Conservation (phyloP, 768 basidiomycete genomes). For the Mycena belliarum region DNA sequence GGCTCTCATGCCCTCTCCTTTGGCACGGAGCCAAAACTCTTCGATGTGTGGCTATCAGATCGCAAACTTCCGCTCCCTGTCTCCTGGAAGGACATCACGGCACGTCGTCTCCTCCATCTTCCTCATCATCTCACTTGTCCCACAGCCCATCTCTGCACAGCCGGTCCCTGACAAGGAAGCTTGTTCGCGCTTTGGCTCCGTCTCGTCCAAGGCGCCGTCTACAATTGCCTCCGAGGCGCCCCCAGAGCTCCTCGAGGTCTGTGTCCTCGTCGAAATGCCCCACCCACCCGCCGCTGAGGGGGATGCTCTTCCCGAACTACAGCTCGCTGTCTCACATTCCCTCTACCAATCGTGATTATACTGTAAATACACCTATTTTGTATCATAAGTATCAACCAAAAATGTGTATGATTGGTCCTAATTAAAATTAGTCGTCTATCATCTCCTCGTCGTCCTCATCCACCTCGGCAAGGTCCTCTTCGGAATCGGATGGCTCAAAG, state of each 20-base stretch:
- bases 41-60: constrained; percentile 43
- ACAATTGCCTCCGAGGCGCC: constrained; percentile 5
- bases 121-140: constrained; percentile 11
- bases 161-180: constrained; percentile 40
- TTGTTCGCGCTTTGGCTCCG: constrained; percentile 22
- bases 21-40: constrained; percentile 51
- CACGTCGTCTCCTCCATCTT: constrained; percentile 26
- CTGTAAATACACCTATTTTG: background rate
- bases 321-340: constrained; percentile 47
- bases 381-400: background rate
- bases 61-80: background rate
- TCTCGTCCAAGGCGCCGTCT: constrained; percentile 22
- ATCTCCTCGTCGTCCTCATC: too few relatives aligned
- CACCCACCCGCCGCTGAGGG: constrained; percentile 30
- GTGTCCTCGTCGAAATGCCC: constrained; percentile 63
- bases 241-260: constrained; percentile 47
- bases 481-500: constrained; percentile 60
- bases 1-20: constrained; percentile 43
- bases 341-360: constrained; percentile 28
- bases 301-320: constrained; percentile 49
- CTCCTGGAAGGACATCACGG: constrained; percentile 52
- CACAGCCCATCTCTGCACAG: constrained; percentile 28
- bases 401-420: background rate
- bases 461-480: constrained; percentile 29
- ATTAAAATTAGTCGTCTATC: too few relatives aligned